Evolutionary conservation across 257 asterid species (phyloP), one percentile per base, ranked within the genome.

Genomic region (Jaltomata sinuosa): DNA sequence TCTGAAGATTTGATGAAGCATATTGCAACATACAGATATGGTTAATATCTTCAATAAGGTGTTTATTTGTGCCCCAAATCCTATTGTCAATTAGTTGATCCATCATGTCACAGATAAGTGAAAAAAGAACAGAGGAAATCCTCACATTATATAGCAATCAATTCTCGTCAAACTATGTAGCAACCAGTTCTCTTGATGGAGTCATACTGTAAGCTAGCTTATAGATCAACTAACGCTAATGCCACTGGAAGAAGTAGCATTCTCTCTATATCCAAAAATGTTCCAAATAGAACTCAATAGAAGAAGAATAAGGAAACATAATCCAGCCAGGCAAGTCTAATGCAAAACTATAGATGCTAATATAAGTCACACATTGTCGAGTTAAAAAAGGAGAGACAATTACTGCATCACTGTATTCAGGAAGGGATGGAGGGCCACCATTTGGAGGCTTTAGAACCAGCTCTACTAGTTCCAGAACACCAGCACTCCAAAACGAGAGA

Each of bases 391-490:
- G 87, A 86, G 86, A 86, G 89, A 81, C 64, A 78, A 76, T 86
- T 87, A 96, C 99, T 36, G 98, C 98, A 90, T 96, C 98, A 83
- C 94, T 89, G 91, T 85, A 86, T 86, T 94, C 98, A 4, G 98
- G 98, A 83, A 96, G 97, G 16, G 89, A 84, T 64, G 98, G 98
- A 84, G 98, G 99, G 84, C 98, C 97, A 68, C 98, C 98, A 79
- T 80, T 80, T 32, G 97, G 95, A 85, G 99, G 98, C 85, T 88
- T 93, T 64, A 96, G 89, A 89, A 96, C 90, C 89, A 89, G 80
- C 87, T 93, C 97, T 80, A 94, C 90, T 87, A 94, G 84, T 86
- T 94, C 92, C 82, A 96, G 97, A 87, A 89, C 92, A 64, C 85
- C 81, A 52, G 93, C 90, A 85, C 84, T 88, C 98, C 99, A 94